These are phyloP conservation scores for Trichosporon sp. DNA, from an alignment of 1,284 basidiomycete genomes.

Conservation along the genomic window DNA sequence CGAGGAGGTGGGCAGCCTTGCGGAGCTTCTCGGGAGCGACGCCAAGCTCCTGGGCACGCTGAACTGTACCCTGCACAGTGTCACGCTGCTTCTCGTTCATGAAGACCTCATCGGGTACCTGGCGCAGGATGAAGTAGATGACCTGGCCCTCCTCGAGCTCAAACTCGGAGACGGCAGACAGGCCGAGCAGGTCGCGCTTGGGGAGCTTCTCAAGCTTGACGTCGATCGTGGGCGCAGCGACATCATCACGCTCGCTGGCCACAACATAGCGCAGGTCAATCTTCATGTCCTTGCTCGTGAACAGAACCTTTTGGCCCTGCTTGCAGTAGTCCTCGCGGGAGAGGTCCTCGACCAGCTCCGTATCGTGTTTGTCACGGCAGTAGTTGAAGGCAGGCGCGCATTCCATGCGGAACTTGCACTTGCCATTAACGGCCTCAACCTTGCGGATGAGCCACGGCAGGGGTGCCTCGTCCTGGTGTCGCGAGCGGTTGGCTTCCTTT, in stretches of 20 bases:
- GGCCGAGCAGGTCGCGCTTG: slow-evolving; percentile 47
- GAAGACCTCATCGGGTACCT: slow-evolving; percentile 44
- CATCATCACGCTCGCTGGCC: slow-evolving; percentile 41
- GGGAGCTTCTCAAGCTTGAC: slow-evolving; percentile 60
- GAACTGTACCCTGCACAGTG: background rate
- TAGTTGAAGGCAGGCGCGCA: slow-evolving; percentile 94
- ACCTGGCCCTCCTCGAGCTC: slow-evolving; percentile 76
- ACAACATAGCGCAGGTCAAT: slow-evolving; percentile 76
- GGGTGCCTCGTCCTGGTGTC: slow-evolving; percentile 38
- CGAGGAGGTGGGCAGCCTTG: slow-evolving; percentile 61
- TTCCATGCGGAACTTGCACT: slow-evolving; percentile 73
- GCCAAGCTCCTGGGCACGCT: slow-evolving; percentile 53
- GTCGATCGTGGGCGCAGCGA: slow-evolving; percentile 60
- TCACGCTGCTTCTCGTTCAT: slow-evolving; percentile 10
- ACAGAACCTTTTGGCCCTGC: slow-evolving; percentile 68
- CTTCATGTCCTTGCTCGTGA: slow-evolving; percentile 65
- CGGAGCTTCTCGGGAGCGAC: slow-evolving; percentile 62
- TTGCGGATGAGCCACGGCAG: slow-evolving; percentile 85
- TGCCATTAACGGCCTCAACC: slow-evolving; percentile 81
- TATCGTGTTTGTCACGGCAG: slow-evolving; percentile 71
- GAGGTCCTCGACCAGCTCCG: slow-evolving; percentile 61
- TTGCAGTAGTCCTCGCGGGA: slow-evolving; percentile 51
- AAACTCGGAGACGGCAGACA: slow-evolving; percentile 56
- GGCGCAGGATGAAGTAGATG: slow-evolving; percentile 79
- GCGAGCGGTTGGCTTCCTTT: slow-evolving; percentile 45